Evolutionary conservation across 768 basidiomycete species (phyloP), one percentile per base, ranked within the genome.

Genomic region (Arthromyces matolae): DNA sequence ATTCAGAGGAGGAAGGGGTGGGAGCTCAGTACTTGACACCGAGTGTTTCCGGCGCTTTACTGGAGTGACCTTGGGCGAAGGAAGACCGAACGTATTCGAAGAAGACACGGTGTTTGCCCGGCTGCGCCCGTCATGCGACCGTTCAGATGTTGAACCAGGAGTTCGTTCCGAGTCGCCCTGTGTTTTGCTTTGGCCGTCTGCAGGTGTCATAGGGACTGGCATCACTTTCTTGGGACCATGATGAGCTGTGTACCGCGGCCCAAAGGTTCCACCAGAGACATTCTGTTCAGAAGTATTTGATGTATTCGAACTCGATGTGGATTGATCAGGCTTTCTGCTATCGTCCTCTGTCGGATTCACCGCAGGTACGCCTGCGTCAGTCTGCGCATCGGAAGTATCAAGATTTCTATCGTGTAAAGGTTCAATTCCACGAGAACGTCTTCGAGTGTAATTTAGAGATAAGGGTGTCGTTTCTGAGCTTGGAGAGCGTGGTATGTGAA

Each of bases 1-100:
- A 44, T 73, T 64, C 23, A 81, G 70, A 13, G 78, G 69, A n/a
- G 81, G 80, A 28, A 83, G 57, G 12, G 81, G 80, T 8, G 81
- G 81, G 4, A 64, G 71, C 24, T 67, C 59, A 16, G 71, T 68
- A 36, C 53, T 64, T 52, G 54, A 63, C 39, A 45, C 59, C 55
- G 62, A 60, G 53, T 52, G 28, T 56, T 52, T 51, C 46, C 40
- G 54, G 31, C 50, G 54, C 20, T 47, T 37, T 13, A 24, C 55
- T 48, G 67, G 63, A 3, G 65, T 69, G 45, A 61, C 62, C 28
- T 58, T 54, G 33, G 66, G 67, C 40, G 65, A 64, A 42, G 61
- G 58, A 47, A 55, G 60, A 14, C 68, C 68, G 42, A 69, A 66
- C 24, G 64, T 69, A 55, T 67, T 56, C 18, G 64, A 61, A 20